Evolutionary conservation across 1,139 yeast genomes (phyloP).

Genomic region (Protomyces gravidus): DNA sequence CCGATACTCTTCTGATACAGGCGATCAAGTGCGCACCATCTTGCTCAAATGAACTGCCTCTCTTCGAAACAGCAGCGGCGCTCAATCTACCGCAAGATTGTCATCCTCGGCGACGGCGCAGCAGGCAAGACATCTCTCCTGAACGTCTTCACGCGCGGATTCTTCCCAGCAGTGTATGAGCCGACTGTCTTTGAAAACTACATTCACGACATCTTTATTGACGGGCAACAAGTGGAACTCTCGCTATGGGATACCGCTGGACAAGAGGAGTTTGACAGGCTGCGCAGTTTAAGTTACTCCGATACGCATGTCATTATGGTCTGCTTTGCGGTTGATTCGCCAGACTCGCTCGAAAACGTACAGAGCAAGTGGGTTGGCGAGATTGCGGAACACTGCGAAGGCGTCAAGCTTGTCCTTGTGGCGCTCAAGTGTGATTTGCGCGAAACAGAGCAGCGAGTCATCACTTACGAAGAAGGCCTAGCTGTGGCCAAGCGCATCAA

Average conservation of each 20-base stretch:
- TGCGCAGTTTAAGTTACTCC: constrained; percentile 81
- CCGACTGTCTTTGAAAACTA: constrained; percentile 98
- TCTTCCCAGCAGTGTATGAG: constrained; percentile 96
- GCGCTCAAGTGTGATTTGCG: constrained; percentile 93
- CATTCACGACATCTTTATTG: constrained; percentile 94
- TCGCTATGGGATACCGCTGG: constrained; percentile 99
- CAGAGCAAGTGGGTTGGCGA: constrained; percentile 96
- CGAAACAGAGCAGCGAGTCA: constrained; percentile 46
- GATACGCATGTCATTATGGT: constrained; percentile 97
- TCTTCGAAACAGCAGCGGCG: constrained; percentile 21
- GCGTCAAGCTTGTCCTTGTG: constrained; percentile 86
- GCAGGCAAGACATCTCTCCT: constrained; percentile 86
- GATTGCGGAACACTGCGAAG: constrained; percentile 93
- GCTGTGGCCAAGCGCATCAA: constrained; percentile 73
- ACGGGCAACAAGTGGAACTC: constrained; percentile 85
- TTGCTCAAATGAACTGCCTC: constrained; percentile 27
- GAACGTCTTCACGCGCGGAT: constrained; percentile 94
- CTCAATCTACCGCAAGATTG: constrained; percentile 75
- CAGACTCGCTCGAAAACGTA: constrained; percentile 90
- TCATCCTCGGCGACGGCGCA: constrained; percentile 85
- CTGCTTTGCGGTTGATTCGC: constrained; percentile 83
- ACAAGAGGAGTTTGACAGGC: constrained; percentile 93
- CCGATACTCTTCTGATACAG: too few species aligned
- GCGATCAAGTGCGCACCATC: too few species aligned
- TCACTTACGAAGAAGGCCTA: constrained; percentile 76